Percentiles rank a stretch among this genome's conserved stretches.
These are phyloP conservation scores for Entomortierella lignicola DNA, from an alignment of 192 early-diverging fungal species.

Conservation along the genomic window DNA sequence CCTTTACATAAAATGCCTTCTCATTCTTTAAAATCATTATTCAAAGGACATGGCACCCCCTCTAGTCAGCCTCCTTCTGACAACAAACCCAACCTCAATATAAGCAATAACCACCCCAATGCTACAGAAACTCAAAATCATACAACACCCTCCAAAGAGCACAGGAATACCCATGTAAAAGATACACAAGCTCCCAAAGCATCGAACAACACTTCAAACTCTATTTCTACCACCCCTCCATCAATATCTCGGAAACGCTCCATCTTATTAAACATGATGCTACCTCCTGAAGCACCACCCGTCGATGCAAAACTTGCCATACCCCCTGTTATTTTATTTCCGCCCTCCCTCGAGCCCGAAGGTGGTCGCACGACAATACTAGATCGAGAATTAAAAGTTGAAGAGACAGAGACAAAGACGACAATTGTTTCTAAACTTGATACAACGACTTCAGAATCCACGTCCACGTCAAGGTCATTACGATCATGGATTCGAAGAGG, in stretches of 20 bases:
- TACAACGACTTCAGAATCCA: background rate
- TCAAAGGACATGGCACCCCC: constrained; percentile 6
- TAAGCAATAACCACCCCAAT: background rate
- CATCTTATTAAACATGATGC: constrained; percentile 41
- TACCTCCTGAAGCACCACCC: constrained; percentile 32
- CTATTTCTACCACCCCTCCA: background rate
- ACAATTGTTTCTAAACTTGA: background rate
- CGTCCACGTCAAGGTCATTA: constrained; percentile 22
- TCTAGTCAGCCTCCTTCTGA: background rate
- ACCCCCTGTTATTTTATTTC: constrained; percentile 22
- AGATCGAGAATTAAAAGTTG: constrained; percentile 1
- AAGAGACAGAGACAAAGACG: too few relatives aligned
- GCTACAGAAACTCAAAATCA: background rate
- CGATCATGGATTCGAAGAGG: constrained; percentile 14
- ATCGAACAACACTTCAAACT: constrained; percentile 8
- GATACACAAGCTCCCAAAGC: constrained; percentile 6
- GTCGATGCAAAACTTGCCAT: constrained; percentile 21
- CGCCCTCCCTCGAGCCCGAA: constrained; percentile 9
- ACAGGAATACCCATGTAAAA: background rate
- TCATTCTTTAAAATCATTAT: constrained; percentile 9
- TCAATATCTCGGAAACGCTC: constrained; percentile 37
- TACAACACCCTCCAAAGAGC: background rate
- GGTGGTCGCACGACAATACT: background rate
- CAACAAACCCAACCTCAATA: background rate
- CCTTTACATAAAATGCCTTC: constrained; percentile 1